Percentiles rank a stretch among this genome's conserved stretches.
Conservation (phyloP, 73 alveolate genomes). For the Paraurostyla sp. region DNA sequence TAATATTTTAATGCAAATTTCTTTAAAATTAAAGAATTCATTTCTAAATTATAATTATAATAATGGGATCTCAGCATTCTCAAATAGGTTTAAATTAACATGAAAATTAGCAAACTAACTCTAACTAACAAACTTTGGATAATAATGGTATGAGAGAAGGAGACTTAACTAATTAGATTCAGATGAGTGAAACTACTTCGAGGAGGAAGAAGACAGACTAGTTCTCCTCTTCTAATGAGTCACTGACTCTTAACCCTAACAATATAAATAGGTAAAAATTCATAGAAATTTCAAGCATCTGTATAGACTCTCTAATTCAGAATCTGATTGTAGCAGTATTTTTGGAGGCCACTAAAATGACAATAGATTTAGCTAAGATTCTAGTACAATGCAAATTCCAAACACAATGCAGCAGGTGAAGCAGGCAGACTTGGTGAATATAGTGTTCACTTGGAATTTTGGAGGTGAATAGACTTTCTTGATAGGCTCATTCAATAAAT, state of each 20-base stretch:
- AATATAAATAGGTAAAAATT: neutral
- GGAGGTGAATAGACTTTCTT: constrained; percentile 86
- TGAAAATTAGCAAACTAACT: neutral
- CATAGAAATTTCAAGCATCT: neutral
- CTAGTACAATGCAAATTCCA: neutral
- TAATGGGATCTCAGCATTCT: constrained; percentile 50
- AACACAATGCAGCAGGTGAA: neutral
- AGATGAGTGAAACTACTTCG: neutral
- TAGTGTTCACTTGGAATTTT: constrained; percentile 83
- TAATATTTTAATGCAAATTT: too few species aligned
- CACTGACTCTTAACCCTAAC: constrained; percentile 39
- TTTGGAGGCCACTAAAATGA: constrained; percentile 38
- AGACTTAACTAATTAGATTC: neutral
- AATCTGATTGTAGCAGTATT: constrained; percentile 53
- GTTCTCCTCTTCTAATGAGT: constrained; percentile 38
- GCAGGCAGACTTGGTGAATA: constrained; percentile 65
- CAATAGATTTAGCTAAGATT: neutral
- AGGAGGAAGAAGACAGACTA: constrained; percentile 22
- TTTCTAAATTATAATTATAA: neutral
- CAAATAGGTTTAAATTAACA: neutral
- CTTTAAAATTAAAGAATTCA: too few species aligned
- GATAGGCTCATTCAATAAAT: constrained; percentile 85
- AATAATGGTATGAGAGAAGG: neutral
- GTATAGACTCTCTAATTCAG: constrained; percentile 47
- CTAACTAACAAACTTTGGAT: neutral